Conservation (phyloP, 1,284 basidiomycete genomes). For the Porodaedalea pini region DNA sequence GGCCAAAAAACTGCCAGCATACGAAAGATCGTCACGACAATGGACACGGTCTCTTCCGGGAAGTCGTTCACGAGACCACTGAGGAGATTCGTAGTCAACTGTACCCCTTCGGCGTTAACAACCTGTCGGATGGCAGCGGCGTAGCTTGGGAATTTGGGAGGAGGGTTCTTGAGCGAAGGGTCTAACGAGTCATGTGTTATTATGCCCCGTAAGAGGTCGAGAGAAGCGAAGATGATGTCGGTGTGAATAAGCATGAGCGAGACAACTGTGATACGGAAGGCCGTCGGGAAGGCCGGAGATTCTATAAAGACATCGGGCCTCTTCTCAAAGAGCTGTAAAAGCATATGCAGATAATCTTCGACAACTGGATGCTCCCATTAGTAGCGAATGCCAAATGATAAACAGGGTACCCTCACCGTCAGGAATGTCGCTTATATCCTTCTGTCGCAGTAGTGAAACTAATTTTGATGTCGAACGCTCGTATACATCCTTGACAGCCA, state of each 20-base stretch:
- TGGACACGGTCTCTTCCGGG: conserved; percentile 78
- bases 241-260: conserved; percentile 78
- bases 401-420: conserved; percentile 57
- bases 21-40: conserved; percentile 77
- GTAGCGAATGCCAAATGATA: neutral
- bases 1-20: conserved; percentile 67
- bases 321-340: conserved; percentile 65
- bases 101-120: conserved; percentile 72
- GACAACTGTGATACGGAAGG: conserved; percentile 72
- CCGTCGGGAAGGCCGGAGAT: conserved; percentile 69
- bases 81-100: conserved; percentile 70
- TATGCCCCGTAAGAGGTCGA: conserved; percentile 77
- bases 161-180: conserved; percentile 41
- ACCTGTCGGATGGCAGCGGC: conserved; percentile 64
- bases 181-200: conserved; percentile 69
- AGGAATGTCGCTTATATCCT: conserved; percentile 68
- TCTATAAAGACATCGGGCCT: conserved; percentile 77
- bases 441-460: conserved; percentile 62
- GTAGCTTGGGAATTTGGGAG: conserved; percentile 63
- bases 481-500: conserved; percentile 62
- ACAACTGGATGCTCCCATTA: conserved; percentile 57
- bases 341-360: conserved; percentile 90
- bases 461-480: conserved; percentile 73
- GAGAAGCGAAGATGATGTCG: conserved; percentile 75
- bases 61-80: conserved; percentile 82